phyloP scores from a whole-genome alignment of 257 asterid genomes.

The Sherardia arvensis region DNA sequence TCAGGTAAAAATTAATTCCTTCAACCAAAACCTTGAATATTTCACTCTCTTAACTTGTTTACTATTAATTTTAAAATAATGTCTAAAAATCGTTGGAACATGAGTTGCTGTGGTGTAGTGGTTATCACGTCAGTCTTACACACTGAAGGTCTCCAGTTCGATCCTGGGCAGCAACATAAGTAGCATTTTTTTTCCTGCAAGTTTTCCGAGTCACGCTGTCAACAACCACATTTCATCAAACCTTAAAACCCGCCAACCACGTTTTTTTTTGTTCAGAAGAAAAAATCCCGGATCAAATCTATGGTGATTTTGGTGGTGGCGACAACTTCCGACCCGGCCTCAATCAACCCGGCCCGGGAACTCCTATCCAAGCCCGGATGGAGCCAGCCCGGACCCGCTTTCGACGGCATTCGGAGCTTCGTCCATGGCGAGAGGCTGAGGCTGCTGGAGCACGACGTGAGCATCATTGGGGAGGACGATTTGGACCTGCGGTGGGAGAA shows the following conservation, averaged over 20 bases:
- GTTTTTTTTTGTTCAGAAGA: background rate
- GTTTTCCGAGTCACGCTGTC: background rate
- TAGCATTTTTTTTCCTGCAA: no score
- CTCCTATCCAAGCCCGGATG: conserved; percentile 75
- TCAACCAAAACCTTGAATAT: no score
- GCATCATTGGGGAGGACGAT: conserved; percentile 62
- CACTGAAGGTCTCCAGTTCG: conserved; percentile 50
- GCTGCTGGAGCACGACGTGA: conserved; percentile 57
- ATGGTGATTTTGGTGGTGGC: conserved; percentile 89
- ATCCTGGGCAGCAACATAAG: conserved; percentile 47
- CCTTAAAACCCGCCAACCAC: background rate
- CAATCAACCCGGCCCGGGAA: conserved; percentile 70
- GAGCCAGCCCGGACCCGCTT: conserved; percentile 42
- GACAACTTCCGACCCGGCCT: conserved; percentile 77
- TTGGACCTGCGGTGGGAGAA: conserved; percentile 78
- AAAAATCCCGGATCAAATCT: background rate
- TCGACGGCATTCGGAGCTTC: conserved; percentile 56
- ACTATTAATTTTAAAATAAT: no score
- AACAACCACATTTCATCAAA: background rate
- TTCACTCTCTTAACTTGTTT: no score
- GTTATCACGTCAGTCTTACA: conserved; percentile 50
- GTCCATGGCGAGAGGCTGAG: conserved; percentile 43
- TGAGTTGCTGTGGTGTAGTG: conserved; percentile 46
- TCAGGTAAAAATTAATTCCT: no score
- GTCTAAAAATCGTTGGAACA: no score